A percentile compares a stretch with the other conserved stretches of the same genome.
These are phyloP conservation scores for Tricholomella constricta DNA, from an alignment of 768 basidiomycete genomes.

Conservation along the genomic window DNA sequence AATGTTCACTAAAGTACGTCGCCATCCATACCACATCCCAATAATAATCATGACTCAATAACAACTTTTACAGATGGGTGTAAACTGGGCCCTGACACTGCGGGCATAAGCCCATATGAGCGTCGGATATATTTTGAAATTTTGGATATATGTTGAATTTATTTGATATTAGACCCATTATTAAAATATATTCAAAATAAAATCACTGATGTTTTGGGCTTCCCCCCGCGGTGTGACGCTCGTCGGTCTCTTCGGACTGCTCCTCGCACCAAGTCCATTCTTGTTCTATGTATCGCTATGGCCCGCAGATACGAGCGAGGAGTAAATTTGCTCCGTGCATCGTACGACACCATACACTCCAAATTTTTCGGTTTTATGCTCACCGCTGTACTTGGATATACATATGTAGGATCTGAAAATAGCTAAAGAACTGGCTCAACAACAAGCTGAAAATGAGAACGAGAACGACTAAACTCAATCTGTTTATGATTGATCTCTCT, in stretches of 20 bases:
- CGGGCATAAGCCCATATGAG: too few relatives aligned
- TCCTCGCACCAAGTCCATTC: constrained; percentile 67
- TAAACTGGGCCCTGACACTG: constrained; percentile 57
- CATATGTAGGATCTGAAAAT: constrained; percentile 43
- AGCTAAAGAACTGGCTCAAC: constrained; percentile 38
- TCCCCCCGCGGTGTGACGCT: too few relatives aligned
- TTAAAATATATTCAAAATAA: too few relatives aligned
- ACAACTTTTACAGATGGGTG: constrained; percentile 37
- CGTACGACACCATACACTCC: constrained; percentile 28
- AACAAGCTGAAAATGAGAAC: constrained; percentile 17
- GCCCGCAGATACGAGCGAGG: constrained; percentile 52
- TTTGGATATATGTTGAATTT: too few relatives aligned
- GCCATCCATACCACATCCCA: neutral
- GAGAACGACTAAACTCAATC: too few relatives aligned
- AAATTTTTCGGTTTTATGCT: neutral
- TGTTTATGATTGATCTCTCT: too few relatives aligned
- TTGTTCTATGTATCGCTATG: constrained; percentile 73
- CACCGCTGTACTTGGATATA: neutral
- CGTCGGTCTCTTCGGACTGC: constrained; percentile 54
- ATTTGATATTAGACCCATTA: too few relatives aligned
- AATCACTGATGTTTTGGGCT: too few relatives aligned
- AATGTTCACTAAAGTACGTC: constrained; percentile 55
- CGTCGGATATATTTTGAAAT: too few relatives aligned
- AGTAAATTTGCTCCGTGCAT: constrained; percentile 60
- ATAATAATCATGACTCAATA: neutral